Conservation (phyloP, 129 eudicot species). For the Logfia minima region DNA sequence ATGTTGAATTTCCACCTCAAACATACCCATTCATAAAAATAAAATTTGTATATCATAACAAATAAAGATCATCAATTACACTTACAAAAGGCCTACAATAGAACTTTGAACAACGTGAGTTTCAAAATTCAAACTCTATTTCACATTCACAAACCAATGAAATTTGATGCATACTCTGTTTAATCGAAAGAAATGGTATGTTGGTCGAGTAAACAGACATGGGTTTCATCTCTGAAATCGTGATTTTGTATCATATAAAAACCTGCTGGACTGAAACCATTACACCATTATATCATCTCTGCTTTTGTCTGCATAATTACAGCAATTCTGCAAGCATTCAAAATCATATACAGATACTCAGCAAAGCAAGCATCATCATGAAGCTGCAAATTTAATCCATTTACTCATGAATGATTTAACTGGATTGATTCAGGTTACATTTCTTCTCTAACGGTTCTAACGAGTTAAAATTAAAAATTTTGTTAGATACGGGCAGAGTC, state of each 20-base stretch:
- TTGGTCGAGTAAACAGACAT: not conserved
- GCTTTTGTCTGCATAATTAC: conserved; percentile 38
- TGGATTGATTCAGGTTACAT: not conserved
- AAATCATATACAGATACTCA: conserved; percentile 5
- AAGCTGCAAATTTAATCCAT: not conserved
- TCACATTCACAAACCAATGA: not conserved
- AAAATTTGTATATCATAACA: too few species aligned
- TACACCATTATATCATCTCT: conserved; percentile 23
- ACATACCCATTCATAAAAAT: too few species aligned
- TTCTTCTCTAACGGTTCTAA: not conserved
- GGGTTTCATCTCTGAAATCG: conserved; percentile 7
- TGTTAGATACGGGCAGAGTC: not conserved
- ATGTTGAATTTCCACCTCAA: not conserved
- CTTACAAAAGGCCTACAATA: not conserved
- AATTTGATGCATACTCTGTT: not conserved
- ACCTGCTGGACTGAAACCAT: conserved; percentile 3
- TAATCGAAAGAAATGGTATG: not conserved
- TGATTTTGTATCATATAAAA: conserved; percentile 1
- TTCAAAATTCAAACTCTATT: not conserved
- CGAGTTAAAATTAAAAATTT: not conserved
- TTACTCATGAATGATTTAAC: not conserved
- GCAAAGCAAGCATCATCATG: not conserved
- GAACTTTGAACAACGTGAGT: not conserved
- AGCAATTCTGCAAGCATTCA: conserved; percentile 54
- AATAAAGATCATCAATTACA: not conserved